These are phyloP conservation scores for Fusarium sterilihyphosum DNA, from an alignment of 2,329 filamentous ascomycete genomes.

Conservation along the genomic window DNA sequence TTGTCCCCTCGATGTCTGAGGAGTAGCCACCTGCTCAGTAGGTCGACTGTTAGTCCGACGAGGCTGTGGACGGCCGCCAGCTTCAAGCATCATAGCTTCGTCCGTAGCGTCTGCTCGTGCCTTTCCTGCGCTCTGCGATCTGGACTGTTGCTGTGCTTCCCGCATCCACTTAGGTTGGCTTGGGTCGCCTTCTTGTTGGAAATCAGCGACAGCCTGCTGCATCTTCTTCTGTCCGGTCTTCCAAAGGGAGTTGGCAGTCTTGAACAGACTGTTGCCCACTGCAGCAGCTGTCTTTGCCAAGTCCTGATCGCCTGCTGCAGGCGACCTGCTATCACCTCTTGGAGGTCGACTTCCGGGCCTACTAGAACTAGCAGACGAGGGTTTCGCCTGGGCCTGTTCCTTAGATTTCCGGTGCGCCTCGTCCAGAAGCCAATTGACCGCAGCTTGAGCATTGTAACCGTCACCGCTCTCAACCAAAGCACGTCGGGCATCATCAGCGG, in stretches of 20 bases:
- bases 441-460: constrained; percentile 83
- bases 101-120: constrained; percentile 63
- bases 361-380: constrained; percentile 54
- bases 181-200: constrained; percentile 76
- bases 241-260: constrained; percentile 95
- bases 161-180: constrained; percentile 97
- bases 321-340: constrained; percentile 63
- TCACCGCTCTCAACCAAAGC: constrained; percentile 84
- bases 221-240: constrained; percentile 93
- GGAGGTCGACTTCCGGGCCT: constrained; percentile 31
- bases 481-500: constrained; percentile 80
- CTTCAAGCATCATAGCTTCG: constrained; percentile 83
- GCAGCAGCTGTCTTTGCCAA: constrained; percentile 83
- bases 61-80: constrained; percentile 65
- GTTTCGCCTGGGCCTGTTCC: constrained; percentile 70
- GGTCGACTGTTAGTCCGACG: constrained; percentile 41
- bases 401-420: constrained; percentile 88
- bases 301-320: constrained; percentile 71
- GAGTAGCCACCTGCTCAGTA: constrained; percentile 40
- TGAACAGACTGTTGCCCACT: constrained; percentile 85
- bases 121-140: constrained; percentile 47
- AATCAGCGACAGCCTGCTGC: constrained; percentile 90
- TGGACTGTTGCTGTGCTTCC: constrained; percentile 65
- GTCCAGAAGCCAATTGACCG: constrained; percentile 88
- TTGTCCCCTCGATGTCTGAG: constrained; percentile 57